These are phyloP conservation scores for Cucurbita ficifolia DNA, from an alignment of 306 rosid species.

Conservation along the genomic window DNA sequence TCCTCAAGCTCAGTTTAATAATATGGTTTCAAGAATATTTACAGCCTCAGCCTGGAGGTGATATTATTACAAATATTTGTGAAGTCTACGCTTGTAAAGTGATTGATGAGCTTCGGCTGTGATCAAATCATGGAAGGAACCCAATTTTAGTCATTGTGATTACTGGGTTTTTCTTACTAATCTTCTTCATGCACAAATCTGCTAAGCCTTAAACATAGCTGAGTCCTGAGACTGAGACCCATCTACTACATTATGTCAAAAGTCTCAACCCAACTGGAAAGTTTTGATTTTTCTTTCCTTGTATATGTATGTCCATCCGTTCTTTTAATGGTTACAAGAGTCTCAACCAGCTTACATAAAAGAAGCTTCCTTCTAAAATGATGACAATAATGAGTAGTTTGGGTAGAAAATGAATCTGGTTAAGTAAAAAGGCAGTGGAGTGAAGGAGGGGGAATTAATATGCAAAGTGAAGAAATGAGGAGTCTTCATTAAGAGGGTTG, in stretches of 20 bases:
- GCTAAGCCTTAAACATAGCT: not conserved
- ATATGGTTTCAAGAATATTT: not conserved
- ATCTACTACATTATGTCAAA: too few relatives aligned
- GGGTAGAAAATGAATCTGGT: not conserved
- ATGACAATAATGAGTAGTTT: not conserved
- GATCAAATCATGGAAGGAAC: slow-evolving; percentile 16
- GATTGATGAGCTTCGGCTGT: slow-evolving; percentile 1
- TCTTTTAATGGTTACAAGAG: not conserved
- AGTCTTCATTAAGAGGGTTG: slow-evolving; percentile 12
- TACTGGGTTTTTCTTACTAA: not conserved
- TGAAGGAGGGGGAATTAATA: not conserved
- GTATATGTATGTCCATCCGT: too few relatives aligned
- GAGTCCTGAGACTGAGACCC: not conserved
- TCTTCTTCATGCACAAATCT: not conserved
- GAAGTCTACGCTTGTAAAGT: slow-evolving; percentile 4
- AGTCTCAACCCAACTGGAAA: too few relatives aligned
- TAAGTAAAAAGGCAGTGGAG: not conserved
- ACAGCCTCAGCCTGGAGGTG: not conserved
- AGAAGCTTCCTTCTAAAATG: not conserved
- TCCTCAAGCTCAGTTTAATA: not conserved
- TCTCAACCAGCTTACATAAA: not conserved
- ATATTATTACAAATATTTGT: slow-evolving; percentile 7
- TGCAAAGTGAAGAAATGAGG: not conserved
- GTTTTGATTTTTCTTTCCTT: too few relatives aligned
- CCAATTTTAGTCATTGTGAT: not conserved